Conservation (phyloP, 2,329 filamentous ascomycete species). For the Aspergillus quadricinctus region DNA sequence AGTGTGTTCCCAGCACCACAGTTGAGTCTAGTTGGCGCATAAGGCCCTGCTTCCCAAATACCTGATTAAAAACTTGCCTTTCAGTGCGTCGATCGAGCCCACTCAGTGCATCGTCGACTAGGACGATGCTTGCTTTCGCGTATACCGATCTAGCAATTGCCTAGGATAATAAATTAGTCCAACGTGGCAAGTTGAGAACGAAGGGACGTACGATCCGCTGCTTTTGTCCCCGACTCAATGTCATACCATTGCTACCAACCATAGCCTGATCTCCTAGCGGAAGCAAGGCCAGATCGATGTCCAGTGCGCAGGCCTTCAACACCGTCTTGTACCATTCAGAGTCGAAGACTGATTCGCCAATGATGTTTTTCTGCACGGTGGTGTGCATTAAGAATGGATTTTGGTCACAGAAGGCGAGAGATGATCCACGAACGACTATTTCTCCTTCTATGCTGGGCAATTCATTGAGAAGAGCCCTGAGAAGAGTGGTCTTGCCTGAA, state of each 20-base stretch:
- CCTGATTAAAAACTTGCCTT: conserved; percentile 34
- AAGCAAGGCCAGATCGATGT: conserved; percentile 26
- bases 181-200: not conserved
- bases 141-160: conserved; percentile 44
- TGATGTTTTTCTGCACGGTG: conserved; percentile 23
- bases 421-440: not conserved
- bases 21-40: conserved; percentile 30
- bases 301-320: conserved; percentile 22
- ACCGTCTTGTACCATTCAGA: conserved; percentile 26
- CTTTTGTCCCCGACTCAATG: conserved; percentile 45
- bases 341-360: conserved; percentile 20
- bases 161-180: not conserved
- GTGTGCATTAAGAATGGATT: conserved; percentile 18
- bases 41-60: conserved; percentile 39
- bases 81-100: conserved; percentile 42
- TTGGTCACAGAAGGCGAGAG: conserved; percentile 20
- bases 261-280: conserved; percentile 29
- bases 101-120: conserved; percentile 47
- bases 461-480: conserved; percentile 32
- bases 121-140: conserved; percentile 36
- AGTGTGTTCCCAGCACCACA: conserved; percentile 26
- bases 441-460: conserved; percentile 4
- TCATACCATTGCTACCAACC: conserved; percentile 41
- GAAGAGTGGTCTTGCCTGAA: conserved; percentile 44
- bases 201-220: conserved; percentile 34